Evolutionary conservation across 805 yeast species (phyloP), one percentile per base, ranked within the genome.

Genomic region (Myxozyma neotropica): DNA sequence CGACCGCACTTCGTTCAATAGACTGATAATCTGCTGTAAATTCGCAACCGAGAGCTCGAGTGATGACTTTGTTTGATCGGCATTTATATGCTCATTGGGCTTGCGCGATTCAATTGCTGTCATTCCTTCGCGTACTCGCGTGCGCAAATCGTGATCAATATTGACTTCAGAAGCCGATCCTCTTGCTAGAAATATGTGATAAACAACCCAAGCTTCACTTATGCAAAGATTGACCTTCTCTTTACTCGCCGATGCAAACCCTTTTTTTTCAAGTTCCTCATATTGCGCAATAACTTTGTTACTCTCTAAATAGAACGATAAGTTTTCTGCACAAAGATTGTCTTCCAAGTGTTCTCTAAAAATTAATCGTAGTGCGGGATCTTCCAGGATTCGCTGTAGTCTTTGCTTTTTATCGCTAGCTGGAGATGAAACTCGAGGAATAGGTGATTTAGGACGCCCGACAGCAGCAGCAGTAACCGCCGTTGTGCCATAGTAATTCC

Each of bases 141-240:
- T 27, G 12, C 66, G 64, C 24, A 62, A 31, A 17, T 33, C 53
- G 47, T 81, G 84, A 62, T 86, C 86, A 50, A 90, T 83, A 67
- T 90, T 90, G 35, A 90, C 74, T 57, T 85, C 86, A 64, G 78
- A 83, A 0, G 92, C 87, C 0, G 96, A 82, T 17, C 87, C 87
- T 19, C 78, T 72, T 15, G 86, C 79, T 50, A 90, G 76, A 70
- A 82, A 89, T 0, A 87, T 79, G 5, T 86, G 80, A 70, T 82
- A 89, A 31, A 89, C 82, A 51, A 79, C 80, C 71, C 84, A 87
- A 0, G 86, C 86, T 58, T 79, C 75, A 1, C 87, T 81, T 13
- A 86, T 33, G 66, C 60, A 39, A 52, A 43, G 45, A 56, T 66
- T 55, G 49, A 63, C 55, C 44, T 27, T 12, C 35, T 46, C 26